phyloP scores from a whole-genome alignment of 805 yeast genomes.

The Spathaspora girioi region DNA sequence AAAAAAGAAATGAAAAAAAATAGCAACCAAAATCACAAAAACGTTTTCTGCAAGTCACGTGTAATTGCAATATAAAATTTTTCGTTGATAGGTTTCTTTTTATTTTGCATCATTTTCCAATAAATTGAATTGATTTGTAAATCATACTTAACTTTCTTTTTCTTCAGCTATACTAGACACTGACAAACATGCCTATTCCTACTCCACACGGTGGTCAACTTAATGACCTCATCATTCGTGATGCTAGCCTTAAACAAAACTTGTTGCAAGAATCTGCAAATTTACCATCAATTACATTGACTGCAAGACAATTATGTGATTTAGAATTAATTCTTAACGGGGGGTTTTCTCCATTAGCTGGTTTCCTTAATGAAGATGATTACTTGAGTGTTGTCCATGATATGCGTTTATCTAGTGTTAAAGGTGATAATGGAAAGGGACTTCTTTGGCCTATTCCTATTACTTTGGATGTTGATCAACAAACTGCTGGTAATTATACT shows the following conservation, averaged over 20 bases:
- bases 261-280: slow-evolving; percentile 49
- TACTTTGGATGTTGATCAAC: slow-evolving; percentile 69
- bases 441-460: slow-evolving; percentile 90
- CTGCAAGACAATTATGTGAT: slow-evolving; percentile 91
- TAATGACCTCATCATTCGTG: slow-evolving; percentile 83
- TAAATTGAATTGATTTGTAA: neutral
- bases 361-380: slow-evolving; percentile 64
- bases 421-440: slow-evolving; percentile 45
- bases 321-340: slow-evolving; percentile 88
- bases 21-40: neutral
- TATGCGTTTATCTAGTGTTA: slow-evolving; percentile 58
- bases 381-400: slow-evolving; percentile 64
- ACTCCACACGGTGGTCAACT: slow-evolving; percentile 91
- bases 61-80: neutral
- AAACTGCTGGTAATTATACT: slow-evolving; percentile 37
- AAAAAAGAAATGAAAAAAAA: neutral
- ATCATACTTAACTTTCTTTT: neutral
- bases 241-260: slow-evolving; percentile 53
- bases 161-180: slow-evolving; percentile 4
- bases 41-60: neutral
- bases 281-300: slow-evolving; percentile 50
- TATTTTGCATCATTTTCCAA: neutral
- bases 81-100: neutral
- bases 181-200: slow-evolving; percentile 62
- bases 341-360: slow-evolving; percentile 84